Base-by-base conservation (phyloP, 768 basidiomycete species). In the Tulasnella sp. region DNA sequence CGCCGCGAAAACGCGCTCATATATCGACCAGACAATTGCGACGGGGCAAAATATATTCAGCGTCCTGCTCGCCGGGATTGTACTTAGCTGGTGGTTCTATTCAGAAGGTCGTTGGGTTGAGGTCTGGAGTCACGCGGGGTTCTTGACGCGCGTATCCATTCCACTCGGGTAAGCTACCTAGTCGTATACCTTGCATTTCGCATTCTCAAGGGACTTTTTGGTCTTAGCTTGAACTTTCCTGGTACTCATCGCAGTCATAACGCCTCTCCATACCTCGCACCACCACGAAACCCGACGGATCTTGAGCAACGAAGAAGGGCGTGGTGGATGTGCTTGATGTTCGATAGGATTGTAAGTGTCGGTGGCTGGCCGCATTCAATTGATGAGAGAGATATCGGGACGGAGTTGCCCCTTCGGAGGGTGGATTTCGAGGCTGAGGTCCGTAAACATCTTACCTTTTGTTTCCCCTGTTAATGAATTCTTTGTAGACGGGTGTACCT, bases 241-340 rank as follows among this genome's bases (percentile, higher is more conserved):
- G 87, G 88, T 34, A 88, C 87, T 15, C 88, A 83, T 64, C 79
- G 81, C 5, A 60, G 46, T 21, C 21, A 27, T 27, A 42, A 48
- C 21, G 45, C 42, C 17, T 58, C 45, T 3, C 43, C 85, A 40
- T 91, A 88, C 68, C 71, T 91, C 12, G 80, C 83, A 2, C 84
- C 87, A 12, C 87, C 87, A 0, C 85, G 78, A 65, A 83, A 84
- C 65, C 67, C 79, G 40, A 77, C 77, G 17, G 88, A 90, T 61
- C 69, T 88, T 55, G 87, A 91, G 69, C 81, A 78, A 40, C 74
- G 87, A 59, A 75, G 88, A 49, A 76, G 88, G 51, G 84, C 86
- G 4, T 91, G 88, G 88, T 91, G 87, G 87, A 88, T 88, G 84
- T 82, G 85, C 17, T 80, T 91, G 37, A 70, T 88, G 43, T 89